Conservation (phyloP, 2,329 filamentous ascomycete species). For the Cordyceps pruinosa region DNA sequence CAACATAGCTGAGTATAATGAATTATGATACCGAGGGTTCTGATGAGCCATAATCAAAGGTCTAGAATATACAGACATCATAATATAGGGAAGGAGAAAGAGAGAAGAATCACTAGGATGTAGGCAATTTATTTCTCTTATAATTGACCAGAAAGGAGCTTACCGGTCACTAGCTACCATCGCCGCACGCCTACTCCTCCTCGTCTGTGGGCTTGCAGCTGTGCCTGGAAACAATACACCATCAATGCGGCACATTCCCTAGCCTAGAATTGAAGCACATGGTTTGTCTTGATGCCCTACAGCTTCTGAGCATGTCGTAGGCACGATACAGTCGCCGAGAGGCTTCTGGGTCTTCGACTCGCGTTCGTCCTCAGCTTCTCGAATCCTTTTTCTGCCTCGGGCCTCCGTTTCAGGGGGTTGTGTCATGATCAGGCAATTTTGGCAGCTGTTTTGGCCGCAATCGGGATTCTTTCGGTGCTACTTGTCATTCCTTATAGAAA, state of each 20-base stretch:
- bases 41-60: not conserved
- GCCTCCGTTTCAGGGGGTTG: not conserved
- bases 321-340: not conserved
- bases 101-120: not conserved
- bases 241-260: not conserved
- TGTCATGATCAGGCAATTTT: not conserved
- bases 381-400: not conserved
- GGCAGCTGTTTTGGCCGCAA: not conserved
- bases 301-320: not conserved
- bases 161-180: not conserved
- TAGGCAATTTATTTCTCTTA: not conserved
- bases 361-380: not conserved
- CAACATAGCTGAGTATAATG: not conserved
- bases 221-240: not conserved
- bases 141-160: not conserved
- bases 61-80: not conserved
- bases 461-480: not conserved
- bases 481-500: not conserved
- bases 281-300: not conserved
- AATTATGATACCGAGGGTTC: not conserved
- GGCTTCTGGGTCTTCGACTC: not conserved
- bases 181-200: not conserved
- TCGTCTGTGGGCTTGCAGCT: not conserved
- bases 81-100: not conserved
- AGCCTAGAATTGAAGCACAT: not conserved